Evolutionary conservation across 805 yeast species (phyloP).

Genomic region (Sungouiozyma ichnusensis): DNA sequence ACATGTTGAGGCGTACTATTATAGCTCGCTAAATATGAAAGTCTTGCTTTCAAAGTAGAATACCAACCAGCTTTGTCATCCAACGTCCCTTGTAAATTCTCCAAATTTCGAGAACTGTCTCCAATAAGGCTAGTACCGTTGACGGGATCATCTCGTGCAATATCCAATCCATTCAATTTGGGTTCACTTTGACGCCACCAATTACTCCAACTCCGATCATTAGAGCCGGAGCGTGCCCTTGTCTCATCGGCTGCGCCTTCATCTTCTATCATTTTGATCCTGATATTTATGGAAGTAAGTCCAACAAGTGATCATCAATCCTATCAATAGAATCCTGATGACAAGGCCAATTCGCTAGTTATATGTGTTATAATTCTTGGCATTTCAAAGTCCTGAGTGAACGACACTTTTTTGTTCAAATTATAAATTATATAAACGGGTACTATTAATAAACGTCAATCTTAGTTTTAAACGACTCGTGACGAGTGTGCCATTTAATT

Average conservation of each 20-base stretch:
- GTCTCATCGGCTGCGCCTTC: background rate
- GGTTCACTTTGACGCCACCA: background rate
- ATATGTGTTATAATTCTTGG: too few relatives aligned
- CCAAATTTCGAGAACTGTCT: background rate
- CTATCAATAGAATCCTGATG: too few relatives aligned
- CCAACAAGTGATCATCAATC: too few relatives aligned
- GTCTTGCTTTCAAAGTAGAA: conserved; percentile 6
- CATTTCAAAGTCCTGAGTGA: too few relatives aligned
- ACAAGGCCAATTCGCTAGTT: too few relatives aligned
- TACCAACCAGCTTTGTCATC: conserved; percentile 10
- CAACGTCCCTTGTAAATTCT: background rate
- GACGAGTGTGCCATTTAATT: background rate
- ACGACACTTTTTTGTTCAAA: background rate
- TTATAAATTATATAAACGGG: background rate
- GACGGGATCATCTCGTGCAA: background rate
- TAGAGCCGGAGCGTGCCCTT: conserved; percentile 1
- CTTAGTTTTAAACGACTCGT: background rate
- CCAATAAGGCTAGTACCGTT: background rate
- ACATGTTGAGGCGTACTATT: conserved; percentile 1
- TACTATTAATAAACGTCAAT: background rate
- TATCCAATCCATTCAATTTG: too few relatives aligned
- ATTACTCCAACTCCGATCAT: conserved; percentile 4
- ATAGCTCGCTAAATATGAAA: conserved; percentile 8
- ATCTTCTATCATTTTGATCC: background rate
- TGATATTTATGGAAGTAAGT: too few relatives aligned